Percentiles rank a stretch among this genome's conserved stretches.
Conservation (phyloP, 441 rosid species). For the Kokia cookei region DNA sequence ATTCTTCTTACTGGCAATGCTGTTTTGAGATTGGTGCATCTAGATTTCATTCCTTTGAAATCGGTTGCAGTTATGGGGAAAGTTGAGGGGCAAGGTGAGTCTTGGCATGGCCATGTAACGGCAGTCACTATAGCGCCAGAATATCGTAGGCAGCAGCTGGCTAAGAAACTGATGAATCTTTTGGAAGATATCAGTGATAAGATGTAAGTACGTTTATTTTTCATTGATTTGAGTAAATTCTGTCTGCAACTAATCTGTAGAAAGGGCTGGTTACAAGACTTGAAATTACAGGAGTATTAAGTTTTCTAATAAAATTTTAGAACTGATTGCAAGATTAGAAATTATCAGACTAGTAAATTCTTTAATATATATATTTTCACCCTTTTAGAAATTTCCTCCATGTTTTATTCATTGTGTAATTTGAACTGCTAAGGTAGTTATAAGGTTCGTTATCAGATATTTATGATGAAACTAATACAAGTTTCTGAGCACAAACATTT, state of each 20-base stretch:
- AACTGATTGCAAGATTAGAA: not conserved
- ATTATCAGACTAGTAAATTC: not conserved
- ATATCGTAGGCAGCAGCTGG: slow-evolving; percentile 31
- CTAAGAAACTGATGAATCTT: slow-evolving; percentile 85
- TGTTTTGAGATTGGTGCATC: not conserved
- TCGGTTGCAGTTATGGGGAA: slow-evolving; percentile 79
- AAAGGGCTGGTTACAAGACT: not conserved
- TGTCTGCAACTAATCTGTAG: not conserved
- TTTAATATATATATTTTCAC: not conserved
- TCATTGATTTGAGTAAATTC: not conserved
- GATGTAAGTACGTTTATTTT: slow-evolving; percentile 40
- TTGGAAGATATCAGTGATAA: slow-evolving; percentile 88
- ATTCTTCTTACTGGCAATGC: not conserved
- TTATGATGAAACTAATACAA: not conserved
- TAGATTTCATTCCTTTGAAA: slow-evolving; percentile 3
- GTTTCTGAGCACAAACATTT: not conserved
- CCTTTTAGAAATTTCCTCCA: not conserved
- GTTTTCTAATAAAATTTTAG: not conserved
- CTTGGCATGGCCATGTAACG: slow-evolving; percentile 85
- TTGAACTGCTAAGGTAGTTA: not conserved
- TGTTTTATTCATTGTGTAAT: not conserved
- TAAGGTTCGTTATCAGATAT: not conserved
- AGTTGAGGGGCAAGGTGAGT: slow-evolving; percentile 78
- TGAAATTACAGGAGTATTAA: not conserved
- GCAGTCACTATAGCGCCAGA: slow-evolving; percentile 91